phyloP scores from a whole-genome alignment of 768 basidiomycete species.

The Scleroderma citrinum region DNA sequence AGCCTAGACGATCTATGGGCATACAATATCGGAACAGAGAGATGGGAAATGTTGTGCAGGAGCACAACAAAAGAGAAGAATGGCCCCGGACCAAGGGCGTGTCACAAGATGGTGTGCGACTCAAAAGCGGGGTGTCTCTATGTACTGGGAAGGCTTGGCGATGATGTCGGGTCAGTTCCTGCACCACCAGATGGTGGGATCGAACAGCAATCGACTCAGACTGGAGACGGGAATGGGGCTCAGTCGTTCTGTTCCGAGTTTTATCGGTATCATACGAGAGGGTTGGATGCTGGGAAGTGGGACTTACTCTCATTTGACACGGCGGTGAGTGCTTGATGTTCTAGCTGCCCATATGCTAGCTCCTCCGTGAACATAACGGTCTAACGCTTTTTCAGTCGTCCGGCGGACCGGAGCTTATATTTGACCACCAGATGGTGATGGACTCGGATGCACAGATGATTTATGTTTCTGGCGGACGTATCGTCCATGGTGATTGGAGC shows the following conservation, averaged over 20 bases:
- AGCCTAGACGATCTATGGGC: conserved; percentile 78
- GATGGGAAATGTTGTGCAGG: conserved; percentile 57
- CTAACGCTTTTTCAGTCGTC: conserved; percentile 35
- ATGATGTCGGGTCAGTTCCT: conserved; percentile 34
- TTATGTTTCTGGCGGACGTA: conserved; percentile 72
- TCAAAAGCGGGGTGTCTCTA: conserved; percentile 65
- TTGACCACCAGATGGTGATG: conserved; percentile 79
- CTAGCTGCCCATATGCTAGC: background rate
- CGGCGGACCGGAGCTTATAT: conserved; percentile 67
- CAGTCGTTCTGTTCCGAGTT: conserved; percentile 57
- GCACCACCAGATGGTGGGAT: conserved; percentile 2
- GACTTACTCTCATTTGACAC: conserved; percentile 64
- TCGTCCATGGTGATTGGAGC: conserved; percentile 62
- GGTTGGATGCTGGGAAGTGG: conserved; percentile 62
- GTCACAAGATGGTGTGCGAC: conserved; percentile 82
- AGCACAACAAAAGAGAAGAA: conserved; percentile 50
- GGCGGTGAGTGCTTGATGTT: conserved; percentile 37
- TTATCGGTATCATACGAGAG: conserved; percentile 67
- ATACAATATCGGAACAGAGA: conserved; percentile 52
- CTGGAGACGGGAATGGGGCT: conserved; percentile 17
- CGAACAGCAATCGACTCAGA: conserved; percentile 31
- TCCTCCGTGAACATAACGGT: background rate
- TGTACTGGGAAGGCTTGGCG: conserved; percentile 62
- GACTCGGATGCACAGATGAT: conserved; percentile 65
- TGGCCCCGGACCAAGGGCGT: conserved; percentile 66